Evolutionary conservation across 805 yeast species (phyloP), one percentile per base, ranked within the genome.

Genomic region (Hanseniaspora mollemarum): DNA sequence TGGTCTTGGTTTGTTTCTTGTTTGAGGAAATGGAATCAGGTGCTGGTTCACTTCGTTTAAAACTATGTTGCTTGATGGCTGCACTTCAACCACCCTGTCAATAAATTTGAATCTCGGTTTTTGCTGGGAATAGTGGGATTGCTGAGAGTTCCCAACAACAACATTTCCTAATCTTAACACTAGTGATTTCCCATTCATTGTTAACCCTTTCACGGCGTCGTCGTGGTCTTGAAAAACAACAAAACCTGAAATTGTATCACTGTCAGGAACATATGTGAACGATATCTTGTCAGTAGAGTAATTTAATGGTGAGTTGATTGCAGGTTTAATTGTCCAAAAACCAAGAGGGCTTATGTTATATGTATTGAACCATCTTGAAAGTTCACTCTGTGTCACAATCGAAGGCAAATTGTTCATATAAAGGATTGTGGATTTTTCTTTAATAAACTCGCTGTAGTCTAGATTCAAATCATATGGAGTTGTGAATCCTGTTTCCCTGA

Each of bases 341-440:
- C 94, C 92, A 46, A 84, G 74, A 1, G 95, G 94, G 46, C 88
- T 73, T 1, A 86, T 83, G 2, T 94, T 94, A 62, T 76, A 81
- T 61, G 84, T 92, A 3, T 87, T 78, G 62, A 87, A 87, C 95
- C 96, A 88, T 29, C 82, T 73, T 67, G 87, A 96, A 43, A 87
- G 70, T 65, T 88, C 96, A 46, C 87, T 74, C 65, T 88, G 96
- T 1, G 95, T 88, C 5, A 90, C 84, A 59, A 87, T 96, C 24
- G 71, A 71, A 2, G 95, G 88, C 56, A 88, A 67, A 63, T 86
- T 87, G n/a, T 83, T 73, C 65, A 87, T 68, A 62, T 79, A 85
- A 49, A 87, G 63, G n/a, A 86, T 84, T 59, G 79, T 80, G 2
- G 94, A 83, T 52, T 81, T 71, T 62, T 87, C 95, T 15, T 72